Evolutionary conservation across 306 rosid species (phyloP).

Genomic region (Acacia melanoxylon): DNA sequence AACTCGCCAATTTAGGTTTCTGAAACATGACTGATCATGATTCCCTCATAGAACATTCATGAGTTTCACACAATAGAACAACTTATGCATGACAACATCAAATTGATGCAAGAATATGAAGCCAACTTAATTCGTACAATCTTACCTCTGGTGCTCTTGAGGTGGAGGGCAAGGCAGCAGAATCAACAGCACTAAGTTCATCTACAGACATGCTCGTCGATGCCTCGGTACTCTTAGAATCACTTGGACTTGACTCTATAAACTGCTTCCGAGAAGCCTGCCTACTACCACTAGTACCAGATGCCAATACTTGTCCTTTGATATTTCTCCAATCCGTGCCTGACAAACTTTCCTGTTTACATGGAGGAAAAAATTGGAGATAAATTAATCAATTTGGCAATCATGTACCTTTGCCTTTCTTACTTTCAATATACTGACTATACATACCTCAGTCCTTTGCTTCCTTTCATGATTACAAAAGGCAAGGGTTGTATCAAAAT

Average conservation of each 20-base stretch:
- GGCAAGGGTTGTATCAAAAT: constrained; percentile 95
- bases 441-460: constrained; percentile 83
- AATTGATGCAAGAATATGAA: background rate
- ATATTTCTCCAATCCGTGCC: constrained; percentile 84
- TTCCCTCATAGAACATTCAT: background rate
- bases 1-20: background rate
- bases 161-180: constrained; percentile 77
- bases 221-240: constrained; percentile 86
- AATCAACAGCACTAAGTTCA: constrained; percentile 73
- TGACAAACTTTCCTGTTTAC: constrained; percentile 61
- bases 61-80: background rate
- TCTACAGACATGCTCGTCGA: constrained; percentile 84
- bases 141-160: constrained; percentile 88
- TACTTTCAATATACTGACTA: background rate
- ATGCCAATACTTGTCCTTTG: constrained; percentile 82
- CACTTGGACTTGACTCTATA: constrained; percentile 74
- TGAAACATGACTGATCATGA: background rate
- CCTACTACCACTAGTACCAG: constrained; percentile 56
- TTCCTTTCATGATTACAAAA: constrained; percentile 87
- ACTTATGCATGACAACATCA: background rate
- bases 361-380: background rate
- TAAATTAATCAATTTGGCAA: background rate
- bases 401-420: background rate
- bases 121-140: constrained; percentile 40
- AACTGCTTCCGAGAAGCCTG: constrained; percentile 78